Base-by-base conservation (phyloP, 2,329 filamentous ascomycete species). In the Fonsecaea pedrosoi region DNA sequence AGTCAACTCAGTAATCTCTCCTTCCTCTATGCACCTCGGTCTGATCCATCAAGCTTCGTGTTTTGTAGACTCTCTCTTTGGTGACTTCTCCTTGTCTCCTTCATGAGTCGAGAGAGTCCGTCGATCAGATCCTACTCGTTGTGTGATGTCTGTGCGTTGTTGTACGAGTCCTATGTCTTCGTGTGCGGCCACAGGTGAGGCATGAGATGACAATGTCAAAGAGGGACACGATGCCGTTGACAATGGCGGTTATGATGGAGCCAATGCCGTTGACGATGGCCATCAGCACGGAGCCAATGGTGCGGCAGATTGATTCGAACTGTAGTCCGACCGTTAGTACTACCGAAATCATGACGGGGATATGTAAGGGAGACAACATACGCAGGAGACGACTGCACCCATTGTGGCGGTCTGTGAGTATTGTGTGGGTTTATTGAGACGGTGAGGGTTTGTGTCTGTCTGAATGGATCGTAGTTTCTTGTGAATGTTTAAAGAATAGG, bases 311-410 rank as follows among this genome's bases (percentile, higher is more conserved):
- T 74, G 81, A 81, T 75, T 82, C 73, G 76, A 91, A 83, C 88
- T 90, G 71, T 32, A 54, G 37, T 37, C 53, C 45, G 18, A 21
- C 53, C 42, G 56, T 42, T 54, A 64, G 65, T 50, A 30, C 25
- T 58, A 25, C 40, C 21, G 40, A 3, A 12, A 21, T n/a, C 54
- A 54, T 48, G 53, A 37, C 40, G 40, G 18, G 35, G 35, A 18
- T 21, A 50, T 50, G 56, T 10, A 30, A 35, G 6, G 54, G 42
- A n/a, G 54, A 35, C n/a, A n/a, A 86, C 90, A 75, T 91, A 94
- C 91, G 77, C 91, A 94, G 78, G 91, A 94, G 72, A 92, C 84
- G 75, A 95, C 89, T 79, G 90, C 91, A 82, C 92, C 92, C 92
- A 95, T 94, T 73, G 79, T 89, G 80, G 74, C 62, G 68, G 73